These are phyloP conservation scores for Neurospora sp. DNA, from an alignment of 2,329 filamentous ascomycete species.

Conservation along the genomic window DNA sequence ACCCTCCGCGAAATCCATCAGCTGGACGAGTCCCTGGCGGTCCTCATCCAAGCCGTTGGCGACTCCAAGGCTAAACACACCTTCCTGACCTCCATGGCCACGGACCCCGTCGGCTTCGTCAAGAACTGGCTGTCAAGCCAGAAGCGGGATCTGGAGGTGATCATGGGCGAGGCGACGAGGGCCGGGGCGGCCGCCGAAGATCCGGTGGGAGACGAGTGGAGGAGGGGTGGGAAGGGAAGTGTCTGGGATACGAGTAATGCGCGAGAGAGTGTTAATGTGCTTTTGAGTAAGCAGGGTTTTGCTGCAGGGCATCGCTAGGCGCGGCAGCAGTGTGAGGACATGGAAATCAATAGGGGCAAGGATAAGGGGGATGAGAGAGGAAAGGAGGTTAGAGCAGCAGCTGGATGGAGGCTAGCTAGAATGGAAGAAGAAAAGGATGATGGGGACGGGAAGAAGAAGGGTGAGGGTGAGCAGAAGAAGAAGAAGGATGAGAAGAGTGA, in stretches of 20 bases:
- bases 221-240: slow-evolving; percentile 45
- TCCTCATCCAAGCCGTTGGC: slow-evolving; percentile 71
- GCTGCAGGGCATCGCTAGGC: slow-evolving; percentile 12
- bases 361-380: too few relatives aligned
- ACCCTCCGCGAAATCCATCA: slow-evolving; percentile 66
- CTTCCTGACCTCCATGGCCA: slow-evolving; percentile 70
- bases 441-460: not conserved
- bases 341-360: not conserved
- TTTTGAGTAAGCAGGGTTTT: slow-evolving; percentile 42
- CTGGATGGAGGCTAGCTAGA: too few relatives aligned
- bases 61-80: slow-evolving; percentile 84
- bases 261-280: slow-evolving; percentile 52
- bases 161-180: slow-evolving; percentile 70
- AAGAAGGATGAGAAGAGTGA: not conserved
- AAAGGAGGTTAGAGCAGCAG: too few relatives aligned
- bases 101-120: slow-evolving; percentile 77
- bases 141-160: slow-evolving; percentile 79
- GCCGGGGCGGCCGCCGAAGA: slow-evolving; percentile 42
- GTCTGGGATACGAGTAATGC: slow-evolving; percentile 50
- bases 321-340: not conserved
- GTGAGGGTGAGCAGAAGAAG: not conserved
- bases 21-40: slow-evolving; percentile 78
- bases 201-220: slow-evolving; percentile 57
- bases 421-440: too few relatives aligned
- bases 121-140: slow-evolving; percentile 85